Evolutionary conservation across 495 filamentous ascomycete species (phyloP).

Genomic region (Paragyromitra xinjiangensis): DNA sequence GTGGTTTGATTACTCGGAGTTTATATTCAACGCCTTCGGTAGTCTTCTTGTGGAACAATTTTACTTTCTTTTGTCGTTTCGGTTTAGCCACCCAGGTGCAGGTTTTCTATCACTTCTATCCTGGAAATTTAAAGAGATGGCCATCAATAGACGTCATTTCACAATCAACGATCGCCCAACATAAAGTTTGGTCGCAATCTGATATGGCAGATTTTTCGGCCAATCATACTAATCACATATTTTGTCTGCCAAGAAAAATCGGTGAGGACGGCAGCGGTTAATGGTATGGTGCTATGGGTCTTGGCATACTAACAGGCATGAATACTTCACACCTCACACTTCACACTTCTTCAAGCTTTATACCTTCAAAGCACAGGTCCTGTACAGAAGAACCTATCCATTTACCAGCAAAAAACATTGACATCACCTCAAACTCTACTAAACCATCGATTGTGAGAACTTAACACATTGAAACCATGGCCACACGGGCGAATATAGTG

Average conservation of each 20-base stretch:
- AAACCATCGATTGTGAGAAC: not conserved
- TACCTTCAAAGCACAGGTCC: not conserved
- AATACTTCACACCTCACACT: not conserved
- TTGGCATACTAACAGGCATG: not conserved
- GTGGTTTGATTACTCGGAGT: not conserved
- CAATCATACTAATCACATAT: not conserved
- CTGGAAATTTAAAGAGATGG: not conserved
- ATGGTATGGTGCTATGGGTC: not conserved
- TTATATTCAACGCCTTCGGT: too few species aligned
- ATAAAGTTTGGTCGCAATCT: not conserved
- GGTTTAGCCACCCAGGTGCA: too few species aligned
- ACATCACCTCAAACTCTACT: not conserved
- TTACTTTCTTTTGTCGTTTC: not conserved
- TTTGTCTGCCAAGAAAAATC: not conserved
- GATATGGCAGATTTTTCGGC: not conserved
- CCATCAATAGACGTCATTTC: not conserved
- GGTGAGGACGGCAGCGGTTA: not conserved
- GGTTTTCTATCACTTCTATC: too few species aligned
- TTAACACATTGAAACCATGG: constrained; percentile 15
- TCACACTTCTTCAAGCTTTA: not conserved
- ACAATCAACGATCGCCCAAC: not conserved
- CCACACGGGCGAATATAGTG: constrained; percentile 65
- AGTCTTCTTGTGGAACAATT: not conserved
- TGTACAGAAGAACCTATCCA: not conserved
- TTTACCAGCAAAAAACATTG: not conserved